Evolutionary conservation across 805 yeast genomes (phyloP).

Genomic region (Teunomyces funiuensis): DNA sequence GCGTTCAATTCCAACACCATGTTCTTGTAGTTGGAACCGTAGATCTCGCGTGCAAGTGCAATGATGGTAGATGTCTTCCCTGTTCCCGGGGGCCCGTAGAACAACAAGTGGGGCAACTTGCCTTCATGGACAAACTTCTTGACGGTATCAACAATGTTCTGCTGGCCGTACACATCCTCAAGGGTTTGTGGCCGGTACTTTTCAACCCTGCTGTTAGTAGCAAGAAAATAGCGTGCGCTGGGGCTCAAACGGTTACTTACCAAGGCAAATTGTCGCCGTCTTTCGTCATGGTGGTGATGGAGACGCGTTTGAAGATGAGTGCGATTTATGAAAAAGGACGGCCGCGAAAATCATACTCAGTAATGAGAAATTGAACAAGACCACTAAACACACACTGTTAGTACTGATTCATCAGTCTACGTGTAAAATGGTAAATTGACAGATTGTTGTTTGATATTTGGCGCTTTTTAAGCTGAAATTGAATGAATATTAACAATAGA

Average conservation of each 20-base stretch:
- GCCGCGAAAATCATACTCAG: not conserved
- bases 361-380: too few species aligned
- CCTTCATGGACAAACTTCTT: constrained; percentile 82
- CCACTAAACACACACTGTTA: too few species aligned
- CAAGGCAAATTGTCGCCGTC: constrained; percentile 13
- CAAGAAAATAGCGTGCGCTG: not conserved
- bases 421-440: too few species aligned
- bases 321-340: not conserved
- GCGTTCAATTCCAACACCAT: constrained; percentile 96
- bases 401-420: too few species aligned
- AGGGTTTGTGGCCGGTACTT: constrained; percentile 86
- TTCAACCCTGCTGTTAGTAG: constrained; percentile 64
- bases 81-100: constrained; percentile 95
- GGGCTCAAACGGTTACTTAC: constrained; percentile 7
- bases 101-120: constrained; percentile 83
- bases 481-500: too few species aligned
- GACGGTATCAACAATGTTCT: constrained; percentile 80
- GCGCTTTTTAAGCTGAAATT: too few species aligned
- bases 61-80: constrained; percentile 88
- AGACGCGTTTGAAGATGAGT: not conserved
- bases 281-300: constrained; percentile 2
- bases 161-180: constrained; percentile 90
- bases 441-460: too few species aligned
- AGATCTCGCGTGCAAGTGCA: constrained; percentile 84
- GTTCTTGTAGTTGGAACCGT: constrained; percentile 75